These are phyloP conservation scores for Hyphopichia pseudoburtonii DNA, from an alignment of 1,139 yeast genomes.

Conservation along the genomic window DNA sequence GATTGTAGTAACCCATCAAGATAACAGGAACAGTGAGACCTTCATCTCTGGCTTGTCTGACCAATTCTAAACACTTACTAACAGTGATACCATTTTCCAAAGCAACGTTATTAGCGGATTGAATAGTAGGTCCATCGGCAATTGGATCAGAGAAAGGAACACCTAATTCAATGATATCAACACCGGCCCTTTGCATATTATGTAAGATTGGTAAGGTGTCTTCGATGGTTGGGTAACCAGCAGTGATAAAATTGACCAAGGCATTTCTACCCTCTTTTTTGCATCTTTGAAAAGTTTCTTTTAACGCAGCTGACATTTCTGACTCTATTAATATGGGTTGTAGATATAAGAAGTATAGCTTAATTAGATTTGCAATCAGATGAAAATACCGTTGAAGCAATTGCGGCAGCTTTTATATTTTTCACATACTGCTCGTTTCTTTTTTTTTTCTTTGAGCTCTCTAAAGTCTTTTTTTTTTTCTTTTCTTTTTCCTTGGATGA, in stretches of 20 bases:
- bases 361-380: neutral
- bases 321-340: no score
- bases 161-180: slow-evolving; percentile 91
- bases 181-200: slow-evolving; percentile 93
- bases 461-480: neutral
- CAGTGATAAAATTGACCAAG: slow-evolving; percentile 87
- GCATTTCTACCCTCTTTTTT: slow-evolving; percentile 81
- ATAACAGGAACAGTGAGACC: slow-evolving; percentile 90
- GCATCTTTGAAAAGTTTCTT: slow-evolving; percentile 71
- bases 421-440: neutral
- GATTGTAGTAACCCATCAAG: slow-evolving; percentile 97
- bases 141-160: slow-evolving; percentile 98
- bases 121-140: slow-evolving; percentile 98
- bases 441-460: neutral
- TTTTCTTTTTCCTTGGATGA: no score
- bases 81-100: slow-evolving; percentile 80
- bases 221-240: slow-evolving; percentile 86
- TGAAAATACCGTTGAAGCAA: neutral
- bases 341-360: neutral
- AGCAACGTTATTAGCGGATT: slow-evolving; percentile 77
- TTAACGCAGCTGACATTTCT: slow-evolving; percentile 63
- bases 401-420: neutral
- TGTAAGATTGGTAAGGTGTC: slow-evolving; percentile 84
- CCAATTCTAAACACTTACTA: slow-evolving; percentile 64
- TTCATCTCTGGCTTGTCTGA: slow-evolving; percentile 67